phyloP scores from a whole-genome alignment of 768 basidiomycete species.

The Mycena galericulata region DNA sequence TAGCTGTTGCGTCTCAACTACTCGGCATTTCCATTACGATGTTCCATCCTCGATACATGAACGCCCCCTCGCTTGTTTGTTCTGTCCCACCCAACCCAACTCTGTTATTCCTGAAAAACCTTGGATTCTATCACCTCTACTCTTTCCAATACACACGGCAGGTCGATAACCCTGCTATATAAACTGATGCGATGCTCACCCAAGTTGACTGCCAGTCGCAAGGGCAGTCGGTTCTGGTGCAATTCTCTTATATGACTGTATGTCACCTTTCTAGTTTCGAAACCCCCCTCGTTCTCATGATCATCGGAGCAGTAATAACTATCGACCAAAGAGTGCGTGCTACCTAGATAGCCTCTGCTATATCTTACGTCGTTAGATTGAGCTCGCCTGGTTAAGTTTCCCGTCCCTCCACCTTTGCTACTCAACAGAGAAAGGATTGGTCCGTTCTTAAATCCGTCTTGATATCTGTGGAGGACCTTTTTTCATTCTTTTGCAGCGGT shows the following conservation, averaged over 20 bases:
- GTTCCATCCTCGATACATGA: background rate
- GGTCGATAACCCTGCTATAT: background rate
- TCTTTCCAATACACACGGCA: slow-evolving; percentile 23
- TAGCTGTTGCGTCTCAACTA: too few species aligned
- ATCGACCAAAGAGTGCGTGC: slow-evolving; percentile 16
- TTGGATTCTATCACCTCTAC: slow-evolving; percentile 1
- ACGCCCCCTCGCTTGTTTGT: background rate
- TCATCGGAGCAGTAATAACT: slow-evolving; percentile 15
- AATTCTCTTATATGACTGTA: slow-evolving; percentile 23
- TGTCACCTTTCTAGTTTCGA: background rate
- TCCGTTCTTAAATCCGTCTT: slow-evolving; percentile 44
- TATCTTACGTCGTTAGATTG: background rate
- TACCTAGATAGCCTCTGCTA: background rate
- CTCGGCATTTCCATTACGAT: too few species aligned
- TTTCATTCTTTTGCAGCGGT: background rate
- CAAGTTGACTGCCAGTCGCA: background rate
- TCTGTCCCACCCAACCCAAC: slow-evolving; percentile 2
- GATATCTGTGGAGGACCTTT: slow-evolving; percentile 37
- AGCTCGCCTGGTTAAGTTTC: slow-evolving; percentile 13
- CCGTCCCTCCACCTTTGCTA: background rate
- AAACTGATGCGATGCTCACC: background rate
- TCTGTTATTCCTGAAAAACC: slow-evolving; percentile 8
- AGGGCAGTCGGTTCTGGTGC: slow-evolving; percentile 9
- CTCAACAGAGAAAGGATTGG: slow-evolving; percentile 40
- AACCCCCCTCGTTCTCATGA: background rate